These are phyloP conservation scores for Nephromyces sp. DNA, from an alignment of 169 alveolate genomes.

Conservation along the genomic window DNA sequence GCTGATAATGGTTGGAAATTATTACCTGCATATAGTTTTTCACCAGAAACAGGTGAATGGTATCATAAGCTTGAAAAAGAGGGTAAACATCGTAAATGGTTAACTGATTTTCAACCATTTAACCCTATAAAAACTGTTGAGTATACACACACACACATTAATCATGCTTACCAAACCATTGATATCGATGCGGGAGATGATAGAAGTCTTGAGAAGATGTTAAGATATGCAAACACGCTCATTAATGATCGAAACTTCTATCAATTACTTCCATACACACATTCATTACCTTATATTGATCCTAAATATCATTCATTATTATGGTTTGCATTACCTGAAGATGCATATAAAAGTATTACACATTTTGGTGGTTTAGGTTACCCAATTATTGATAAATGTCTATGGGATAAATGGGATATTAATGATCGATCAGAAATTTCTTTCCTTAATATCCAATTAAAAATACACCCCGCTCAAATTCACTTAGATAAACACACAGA, in stretches of 20 bases:
- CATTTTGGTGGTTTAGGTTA: too few species aligned
- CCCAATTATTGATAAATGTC: too few species aligned
- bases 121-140: neutral
- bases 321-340: constrained; percentile 1
- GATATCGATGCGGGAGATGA: neutral
- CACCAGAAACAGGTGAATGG: constrained; percentile 65
- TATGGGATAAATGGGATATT: too few species aligned
- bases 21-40: constrained; percentile 62
- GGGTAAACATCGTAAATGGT: neutral
- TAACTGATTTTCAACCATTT: neutral
- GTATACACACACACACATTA: neutral
- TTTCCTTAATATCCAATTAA: too few species aligned
- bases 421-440: too few species aligned
- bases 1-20: constrained; percentile 80
- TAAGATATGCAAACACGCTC: neutral
- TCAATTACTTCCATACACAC: neutral
- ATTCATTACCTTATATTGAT: neutral
- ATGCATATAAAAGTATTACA: neutral
- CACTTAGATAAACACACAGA: too few species aligned
- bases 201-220: neutral
- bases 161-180: neutral
- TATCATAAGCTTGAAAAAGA: constrained; percentile 8
- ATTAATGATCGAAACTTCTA: neutral
- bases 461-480: too few species aligned
- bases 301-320: neutral